Evolutionary conservation across 257 asterid genomes (phyloP).

Genomic region (Nicotiana paniculata): DNA sequence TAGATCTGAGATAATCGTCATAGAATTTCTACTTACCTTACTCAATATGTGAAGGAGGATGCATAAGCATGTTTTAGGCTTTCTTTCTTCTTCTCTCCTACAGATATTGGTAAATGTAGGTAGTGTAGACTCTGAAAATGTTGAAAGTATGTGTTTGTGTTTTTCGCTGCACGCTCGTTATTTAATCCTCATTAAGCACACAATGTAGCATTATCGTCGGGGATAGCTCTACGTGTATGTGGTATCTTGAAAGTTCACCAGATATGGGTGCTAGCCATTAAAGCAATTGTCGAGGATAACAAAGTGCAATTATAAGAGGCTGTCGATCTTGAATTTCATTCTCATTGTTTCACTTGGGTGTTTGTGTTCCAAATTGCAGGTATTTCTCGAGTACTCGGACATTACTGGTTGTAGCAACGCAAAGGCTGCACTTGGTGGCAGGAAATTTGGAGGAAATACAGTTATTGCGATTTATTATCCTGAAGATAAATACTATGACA

Average conservation of each 20-base stretch:
- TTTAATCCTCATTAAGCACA: background rate
- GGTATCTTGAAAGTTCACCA: background rate
- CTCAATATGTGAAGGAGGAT: background rate
- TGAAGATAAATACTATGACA: constrained; percentile 44
- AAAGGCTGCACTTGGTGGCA: constrained; percentile 44
- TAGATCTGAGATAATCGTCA: background rate
- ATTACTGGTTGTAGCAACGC: constrained; percentile 47
- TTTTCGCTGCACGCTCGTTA: background rate
- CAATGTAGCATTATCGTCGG: background rate
- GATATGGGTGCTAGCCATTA: background rate
- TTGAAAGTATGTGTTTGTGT: background rate
- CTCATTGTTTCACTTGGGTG: background rate
- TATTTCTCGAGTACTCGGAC: constrained; percentile 55
- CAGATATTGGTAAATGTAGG: background rate
- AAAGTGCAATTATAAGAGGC: background rate
- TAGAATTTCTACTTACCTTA: background rate
- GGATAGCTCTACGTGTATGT: background rate
- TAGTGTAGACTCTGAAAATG: background rate
- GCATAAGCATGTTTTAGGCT: background rate
- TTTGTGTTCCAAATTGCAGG: constrained; percentile 30
- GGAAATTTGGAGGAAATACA: constrained; percentile 62
- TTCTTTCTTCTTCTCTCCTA: background rate
- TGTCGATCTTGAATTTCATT: background rate
- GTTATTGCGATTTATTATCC: constrained; percentile 51
- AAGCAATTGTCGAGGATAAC: background rate